phyloP scores from a whole-genome alignment of 257 asterid species.

The Verbena officinalis region DNA sequence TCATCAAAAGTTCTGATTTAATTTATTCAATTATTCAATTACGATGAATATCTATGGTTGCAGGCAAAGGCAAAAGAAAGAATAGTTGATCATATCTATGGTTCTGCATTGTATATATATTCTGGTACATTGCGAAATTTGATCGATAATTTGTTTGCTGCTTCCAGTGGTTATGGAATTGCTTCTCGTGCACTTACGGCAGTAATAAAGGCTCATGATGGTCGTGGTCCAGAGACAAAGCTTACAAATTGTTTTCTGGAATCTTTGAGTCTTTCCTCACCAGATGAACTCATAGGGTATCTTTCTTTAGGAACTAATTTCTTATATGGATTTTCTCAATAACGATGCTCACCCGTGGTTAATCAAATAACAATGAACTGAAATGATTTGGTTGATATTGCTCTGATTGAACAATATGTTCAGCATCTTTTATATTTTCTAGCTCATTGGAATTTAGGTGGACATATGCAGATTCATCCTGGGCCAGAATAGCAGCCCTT shows the following conservation, averaged over 20 bases:
- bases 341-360: neutral
- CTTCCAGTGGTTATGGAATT: slow-evolving; percentile 91
- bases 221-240: slow-evolving; percentile 86
- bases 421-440: slow-evolving; percentile 41
- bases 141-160: slow-evolving; percentile 21
- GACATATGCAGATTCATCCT: slow-evolving; percentile 98
- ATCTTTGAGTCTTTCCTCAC: slow-evolving; percentile 79
- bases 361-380: neutral
- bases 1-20: slow-evolving; percentile 1
- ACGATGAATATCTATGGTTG: neutral
- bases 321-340: slow-evolving; percentile 15
- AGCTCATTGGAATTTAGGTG: slow-evolving; percentile 87
- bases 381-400: slow-evolving; percentile 11
- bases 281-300: slow-evolving; percentile 95
- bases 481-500: slow-evolving; percentile 98
- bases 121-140: slow-evolving; percentile 1
- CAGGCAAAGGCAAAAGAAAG: neutral
- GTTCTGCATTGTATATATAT: slow-evolving; percentile 11
- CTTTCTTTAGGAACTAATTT: slow-evolving; percentile 12
- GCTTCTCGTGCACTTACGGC: slow-evolving; percentile 93
- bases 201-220: slow-evolving; percentile 88
- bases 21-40: slow-evolving; percentile 12
- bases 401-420: slow-evolving; percentile 17
- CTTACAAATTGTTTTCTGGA: slow-evolving; percentile 65
- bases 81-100: slow-evolving; percentile 15